Percentiles rank a stretch among this genome's conserved stretches.
phyloP scores from a whole-genome alignment of 192 early-diverging fungal species.

The Bifiguratus adelaidae region DNA sequence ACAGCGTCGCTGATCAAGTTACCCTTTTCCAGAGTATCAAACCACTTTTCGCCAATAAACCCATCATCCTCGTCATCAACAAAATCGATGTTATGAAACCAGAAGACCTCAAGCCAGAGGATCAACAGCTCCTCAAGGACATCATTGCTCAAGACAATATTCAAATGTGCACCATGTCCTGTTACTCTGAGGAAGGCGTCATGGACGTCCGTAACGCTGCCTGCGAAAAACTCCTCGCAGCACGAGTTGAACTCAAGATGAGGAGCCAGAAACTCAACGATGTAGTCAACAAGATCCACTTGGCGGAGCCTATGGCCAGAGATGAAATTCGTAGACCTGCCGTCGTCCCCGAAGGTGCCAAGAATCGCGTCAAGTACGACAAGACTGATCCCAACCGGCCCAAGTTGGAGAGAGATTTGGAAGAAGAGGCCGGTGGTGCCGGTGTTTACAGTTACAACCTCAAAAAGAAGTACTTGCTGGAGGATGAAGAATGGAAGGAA shows the following conservation, averaged over 20 bases:
- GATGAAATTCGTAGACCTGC: constrained; percentile 78
- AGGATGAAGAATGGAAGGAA: constrained; percentile 87
- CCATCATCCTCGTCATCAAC: constrained; percentile 86
- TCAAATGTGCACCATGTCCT: constrained; percentile 73
- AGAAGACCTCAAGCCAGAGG: constrained; percentile 63
- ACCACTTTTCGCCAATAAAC: constrained; percentile 98
- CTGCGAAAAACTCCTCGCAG: constrained; percentile 86
- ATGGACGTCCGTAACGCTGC: constrained; percentile 92
- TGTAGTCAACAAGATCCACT: constrained; percentile 93
- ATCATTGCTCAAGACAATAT: constrained; percentile 56
- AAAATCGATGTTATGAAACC: constrained; percentile 89
- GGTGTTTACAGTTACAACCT: constrained; percentile 96
- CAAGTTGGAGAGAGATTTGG: constrained; percentile 84
- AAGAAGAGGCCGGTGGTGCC: constrained; percentile 82
- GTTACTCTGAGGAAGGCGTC: constrained; percentile 91
- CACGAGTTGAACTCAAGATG: constrained; percentile 93
- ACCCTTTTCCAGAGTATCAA: constrained; percentile 90
- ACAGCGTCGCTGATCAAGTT: constrained; percentile 86
- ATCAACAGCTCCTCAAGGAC: constrained; percentile 65
- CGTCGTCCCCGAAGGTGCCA: constrained; percentile 68
- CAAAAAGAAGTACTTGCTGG: constrained; percentile 81
- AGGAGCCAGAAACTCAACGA: constrained; percentile 81
- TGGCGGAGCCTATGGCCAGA: constrained; percentile 78
- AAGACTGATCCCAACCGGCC: constrained; percentile 70
- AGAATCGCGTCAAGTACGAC: constrained; percentile 64